phyloP scores from a whole-genome alignment of 139 green algal genomes.

The Chlorella vulgaris region DNA sequence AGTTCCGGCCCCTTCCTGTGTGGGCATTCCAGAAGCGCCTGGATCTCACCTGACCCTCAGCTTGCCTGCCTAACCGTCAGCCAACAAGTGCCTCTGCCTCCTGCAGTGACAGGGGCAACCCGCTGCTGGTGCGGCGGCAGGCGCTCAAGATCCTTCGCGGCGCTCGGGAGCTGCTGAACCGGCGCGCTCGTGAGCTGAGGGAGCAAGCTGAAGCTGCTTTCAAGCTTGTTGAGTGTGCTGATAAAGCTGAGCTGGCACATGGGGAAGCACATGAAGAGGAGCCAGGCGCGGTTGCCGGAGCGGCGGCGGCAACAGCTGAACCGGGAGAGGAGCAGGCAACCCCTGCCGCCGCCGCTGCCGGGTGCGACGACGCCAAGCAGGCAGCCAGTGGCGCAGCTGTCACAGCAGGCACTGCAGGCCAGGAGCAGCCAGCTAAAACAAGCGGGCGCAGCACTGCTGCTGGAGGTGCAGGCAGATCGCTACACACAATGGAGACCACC shows the following conservation, averaged over 20 bases:
- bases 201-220: slow-evolving; percentile 42
- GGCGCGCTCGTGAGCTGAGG: slow-evolving; percentile 38
- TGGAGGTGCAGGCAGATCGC: background rate
- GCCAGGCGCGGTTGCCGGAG: background rate
- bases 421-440: slow-evolving; percentile 4
- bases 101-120: slow-evolving; percentile 7
- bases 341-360: background rate
- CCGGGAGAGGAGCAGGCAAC: too few species aligned
- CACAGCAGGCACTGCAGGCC: background rate
- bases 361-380: background rate
- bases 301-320: background rate
- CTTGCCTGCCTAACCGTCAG: too few species aligned
- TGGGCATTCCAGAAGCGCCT: background rate
- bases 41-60: too few species aligned
- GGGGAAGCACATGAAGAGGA: background rate
- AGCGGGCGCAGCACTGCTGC: background rate
- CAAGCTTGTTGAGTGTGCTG: slow-evolving; percentile 33
- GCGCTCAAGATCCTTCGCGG: slow-evolving; percentile 57
- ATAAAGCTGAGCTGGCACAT: slow-evolving; percentile 29
- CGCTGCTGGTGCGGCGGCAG: slow-evolving; percentile 29
- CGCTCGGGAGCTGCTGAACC: slow-evolving; percentile 55
- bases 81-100: background rate
- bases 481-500: background rate
- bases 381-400: background rate
- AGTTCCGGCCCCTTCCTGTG: background rate